These are phyloP conservation scores for Capsella bursapastoris DNA, from an alignment of 345 rosid genomes.

Conservation along the genomic window DNA sequence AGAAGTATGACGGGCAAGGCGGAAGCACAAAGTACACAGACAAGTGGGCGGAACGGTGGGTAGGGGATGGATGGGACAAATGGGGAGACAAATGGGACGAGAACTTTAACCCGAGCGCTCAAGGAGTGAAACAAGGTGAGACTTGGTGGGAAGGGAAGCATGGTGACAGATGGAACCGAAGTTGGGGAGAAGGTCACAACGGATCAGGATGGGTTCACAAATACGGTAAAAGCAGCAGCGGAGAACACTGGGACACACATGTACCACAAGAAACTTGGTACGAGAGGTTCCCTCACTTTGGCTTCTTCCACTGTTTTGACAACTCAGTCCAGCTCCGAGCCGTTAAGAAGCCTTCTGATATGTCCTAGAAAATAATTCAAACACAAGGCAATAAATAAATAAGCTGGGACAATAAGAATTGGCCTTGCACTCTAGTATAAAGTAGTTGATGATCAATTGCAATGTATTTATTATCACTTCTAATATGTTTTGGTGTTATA, in stretches of 20 bases:
- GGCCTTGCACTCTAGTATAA: background rate
- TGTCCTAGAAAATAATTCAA: conserved; percentile 15
- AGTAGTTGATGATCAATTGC: background rate
- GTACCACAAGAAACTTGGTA: conserved; percentile 84
- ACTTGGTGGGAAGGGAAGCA: conserved; percentile 93
- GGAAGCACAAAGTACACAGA: conserved; percentile 91
- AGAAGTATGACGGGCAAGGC: conserved; percentile 84
- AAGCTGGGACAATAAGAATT: conserved; percentile 1
- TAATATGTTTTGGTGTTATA: background rate
- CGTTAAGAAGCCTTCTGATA: conserved; percentile 72
- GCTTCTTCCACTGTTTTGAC: conserved; percentile 89
- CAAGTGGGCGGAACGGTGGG: conserved; percentile 93
- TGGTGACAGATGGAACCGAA: conserved; percentile 88
- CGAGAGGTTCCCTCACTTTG: conserved; percentile 92
- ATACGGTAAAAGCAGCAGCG: conserved; percentile 94
- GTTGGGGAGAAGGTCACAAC: conserved; percentile 92
- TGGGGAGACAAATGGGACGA: conserved; percentile 99
- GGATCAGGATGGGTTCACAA: conserved; percentile 97
- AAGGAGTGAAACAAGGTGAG: conserved; percentile 97
- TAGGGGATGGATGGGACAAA: conserved; percentile 84
- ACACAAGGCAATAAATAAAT: conserved; percentile 1
- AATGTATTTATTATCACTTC: conserved; percentile 4
- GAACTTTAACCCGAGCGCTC: conserved; percentile 66
- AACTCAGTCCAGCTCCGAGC: conserved; percentile 83
- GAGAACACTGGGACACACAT: conserved; percentile 96